These are phyloP conservation scores for Trichoderma endophyticum DNA, from an alignment of 2,329 filamentous ascomycete species.

Conservation along the genomic window DNA sequence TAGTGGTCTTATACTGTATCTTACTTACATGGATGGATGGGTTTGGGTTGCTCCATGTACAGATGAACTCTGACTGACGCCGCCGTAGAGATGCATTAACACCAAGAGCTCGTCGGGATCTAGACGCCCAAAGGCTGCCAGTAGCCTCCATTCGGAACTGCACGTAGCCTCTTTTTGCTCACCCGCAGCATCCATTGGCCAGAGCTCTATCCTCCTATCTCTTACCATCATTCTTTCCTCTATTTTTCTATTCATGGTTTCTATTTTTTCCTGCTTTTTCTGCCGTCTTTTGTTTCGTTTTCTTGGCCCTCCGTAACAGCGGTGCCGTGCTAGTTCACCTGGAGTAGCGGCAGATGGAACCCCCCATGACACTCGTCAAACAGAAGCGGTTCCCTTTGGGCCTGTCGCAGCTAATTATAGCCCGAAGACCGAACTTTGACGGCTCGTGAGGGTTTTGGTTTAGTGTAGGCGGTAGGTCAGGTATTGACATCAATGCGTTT, in stretches of 20 bases:
- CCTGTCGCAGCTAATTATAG: slow-evolving; percentile 7
- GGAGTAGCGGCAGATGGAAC: neutral
- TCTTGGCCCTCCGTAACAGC: neutral
- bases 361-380: neutral
- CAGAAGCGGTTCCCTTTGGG: neutral
- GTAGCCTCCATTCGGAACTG: slow-evolving; percentile 6
- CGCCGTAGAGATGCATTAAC: neutral
- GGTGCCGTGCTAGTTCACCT: neutral
- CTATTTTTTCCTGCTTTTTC: neutral
- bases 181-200: neutral
- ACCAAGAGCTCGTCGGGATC: neutral
- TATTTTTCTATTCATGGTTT: neutral
- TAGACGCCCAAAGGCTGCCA: neutral
- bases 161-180: slow-evolving; percentile 9
- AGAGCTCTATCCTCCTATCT: neutral
- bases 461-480: neutral
- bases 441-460: neutral
- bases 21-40: neutral
- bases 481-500: neutral
- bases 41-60: neutral
- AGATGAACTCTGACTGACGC: neutral
- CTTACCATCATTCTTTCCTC: neutral
- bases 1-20: neutral
- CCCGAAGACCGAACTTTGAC: neutral
- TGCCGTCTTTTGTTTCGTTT: neutral